Conservation (phyloP, 345 rosid species). For the Anacardium occidentale region DNA sequence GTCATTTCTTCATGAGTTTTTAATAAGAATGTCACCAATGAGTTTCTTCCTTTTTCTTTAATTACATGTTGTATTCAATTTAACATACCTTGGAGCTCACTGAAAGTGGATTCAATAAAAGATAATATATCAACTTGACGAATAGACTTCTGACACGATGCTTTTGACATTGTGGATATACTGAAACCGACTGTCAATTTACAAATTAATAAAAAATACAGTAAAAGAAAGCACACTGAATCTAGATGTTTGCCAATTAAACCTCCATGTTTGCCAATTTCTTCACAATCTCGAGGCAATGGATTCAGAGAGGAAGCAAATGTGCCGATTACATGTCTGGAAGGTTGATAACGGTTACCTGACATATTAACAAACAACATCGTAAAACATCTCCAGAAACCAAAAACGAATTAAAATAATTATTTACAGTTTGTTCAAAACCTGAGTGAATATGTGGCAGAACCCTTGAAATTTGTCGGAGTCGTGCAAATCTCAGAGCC, state of each 20-base stretch:
- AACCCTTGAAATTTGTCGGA: constrained; percentile 40
- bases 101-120: constrained; percentile 45
- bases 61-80: background rate
- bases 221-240: constrained; percentile 13
- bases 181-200: constrained; percentile 47
- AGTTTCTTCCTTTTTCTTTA: background rate
- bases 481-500: constrained; percentile 32
- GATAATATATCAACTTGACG: constrained; percentile 40
- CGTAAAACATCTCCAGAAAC: background rate
- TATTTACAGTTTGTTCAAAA: constrained; percentile 5
- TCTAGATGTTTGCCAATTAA: background rate
- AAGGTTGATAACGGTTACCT: constrained; percentile 33
- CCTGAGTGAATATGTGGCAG: constrained; percentile 49
- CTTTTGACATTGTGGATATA: constrained; percentile 45
- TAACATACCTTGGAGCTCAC: constrained; percentile 56
- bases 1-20: constrained; percentile 8
- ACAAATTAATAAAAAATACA: constrained; percentile 33
- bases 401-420: background rate
- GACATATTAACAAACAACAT: constrained; percentile 10
- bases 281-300: constrained; percentile 17
- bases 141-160: constrained; percentile 32
- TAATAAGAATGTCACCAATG: background rate
- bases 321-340: constrained; percentile 17
- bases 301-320: constrained; percentile 25
- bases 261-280: constrained; percentile 15